Base-by-base conservation (phyloP, 106 monocot species). In the Dioscorea zingiberensis region DNA sequence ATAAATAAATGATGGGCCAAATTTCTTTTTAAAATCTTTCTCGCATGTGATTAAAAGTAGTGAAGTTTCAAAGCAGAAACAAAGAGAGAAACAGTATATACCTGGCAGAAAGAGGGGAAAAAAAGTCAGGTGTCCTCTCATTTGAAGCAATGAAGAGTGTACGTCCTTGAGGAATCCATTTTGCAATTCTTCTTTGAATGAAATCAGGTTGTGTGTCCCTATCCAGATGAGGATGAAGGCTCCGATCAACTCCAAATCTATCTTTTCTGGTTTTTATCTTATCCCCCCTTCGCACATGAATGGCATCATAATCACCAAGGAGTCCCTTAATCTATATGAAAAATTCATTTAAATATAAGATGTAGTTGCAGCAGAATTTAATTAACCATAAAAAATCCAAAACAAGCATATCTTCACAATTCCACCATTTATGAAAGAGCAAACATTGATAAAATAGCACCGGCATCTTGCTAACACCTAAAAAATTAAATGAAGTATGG, bases 241-340 rank as follows among this genome's bases (percentile, higher is more conserved):
- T 77, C 28, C 91, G 58, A 44, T 30, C 67, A 28, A 88, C 83
- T 54, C 91, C 91, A 81, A 83, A 85, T 72, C 80, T 64, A 55
- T 95, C 91, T 77, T 87, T 95, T 59, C 91, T 87, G 24, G 69
- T 91, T 69, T 95, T 95, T 23, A 95, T 73, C 63, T 78, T 85
- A 64, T 95, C 95, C 47, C 95, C 95, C 70, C 95, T 82, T 19
- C 95, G 84, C 21, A 95, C 95, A 77, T 95, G 95, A 73, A 88
- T 88, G 57, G 91, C 91, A 83, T 95, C 95, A 79, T 95, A 95
- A 62, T 91, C 95, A 38, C 91, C 91, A 74, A 95, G 83, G 17
- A 77, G 63, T 7, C 27, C 70, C 79, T 75, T 95, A 47, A 95
- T 95, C 93, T 93, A 68, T 47, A 44, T 22, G 6, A 47, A 47